These are phyloP conservation scores for Candida yuanshanica DNA, from an alignment of 805 yeast species.

Conservation along the genomic window DNA sequence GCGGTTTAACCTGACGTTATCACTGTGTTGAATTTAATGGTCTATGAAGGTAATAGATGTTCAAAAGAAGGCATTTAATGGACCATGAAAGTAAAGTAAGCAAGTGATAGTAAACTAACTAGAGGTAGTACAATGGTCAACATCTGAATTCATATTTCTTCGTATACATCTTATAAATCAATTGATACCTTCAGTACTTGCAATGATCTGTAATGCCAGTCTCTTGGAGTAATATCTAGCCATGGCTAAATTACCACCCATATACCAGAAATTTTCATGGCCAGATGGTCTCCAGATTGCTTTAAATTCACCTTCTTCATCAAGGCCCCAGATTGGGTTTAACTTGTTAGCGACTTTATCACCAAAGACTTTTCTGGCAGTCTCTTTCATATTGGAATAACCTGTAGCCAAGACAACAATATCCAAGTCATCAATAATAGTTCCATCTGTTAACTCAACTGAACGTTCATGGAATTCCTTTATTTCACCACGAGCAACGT, in stretches of 20 bases:
- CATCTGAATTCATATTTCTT: no score
- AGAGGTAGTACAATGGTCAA: no score
- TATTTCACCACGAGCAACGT: constrained; percentile 31
- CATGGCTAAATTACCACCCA: constrained; percentile 37
- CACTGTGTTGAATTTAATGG: no score
- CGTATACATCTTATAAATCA: no score
- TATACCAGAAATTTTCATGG: constrained; percentile 34
- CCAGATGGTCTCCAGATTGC: constrained; percentile 36
- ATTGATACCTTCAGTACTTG: constrained; percentile 24
- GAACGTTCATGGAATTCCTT: constrained; percentile 31
- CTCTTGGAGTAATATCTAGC: constrained; percentile 35
- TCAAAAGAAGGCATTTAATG: no score
- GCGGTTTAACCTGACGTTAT: no score
- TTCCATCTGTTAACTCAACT: constrained; percentile 36
- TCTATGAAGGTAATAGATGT: no score
- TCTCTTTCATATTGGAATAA: constrained; percentile 36
- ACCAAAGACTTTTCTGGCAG: constrained; percentile 34
- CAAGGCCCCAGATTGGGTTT: constrained; percentile 37
- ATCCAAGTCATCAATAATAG: constrained; percentile 28
- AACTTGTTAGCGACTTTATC: constrained; percentile 30
- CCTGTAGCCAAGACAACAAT: constrained; percentile 42
- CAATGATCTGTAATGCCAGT: constrained; percentile 36
- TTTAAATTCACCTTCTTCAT: constrained; percentile 38
- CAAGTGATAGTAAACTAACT: no score
- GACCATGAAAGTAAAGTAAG: no score